Conservation (phyloP, 495 filamentous ascomycete genomes). For the Podospora comata region DNA sequence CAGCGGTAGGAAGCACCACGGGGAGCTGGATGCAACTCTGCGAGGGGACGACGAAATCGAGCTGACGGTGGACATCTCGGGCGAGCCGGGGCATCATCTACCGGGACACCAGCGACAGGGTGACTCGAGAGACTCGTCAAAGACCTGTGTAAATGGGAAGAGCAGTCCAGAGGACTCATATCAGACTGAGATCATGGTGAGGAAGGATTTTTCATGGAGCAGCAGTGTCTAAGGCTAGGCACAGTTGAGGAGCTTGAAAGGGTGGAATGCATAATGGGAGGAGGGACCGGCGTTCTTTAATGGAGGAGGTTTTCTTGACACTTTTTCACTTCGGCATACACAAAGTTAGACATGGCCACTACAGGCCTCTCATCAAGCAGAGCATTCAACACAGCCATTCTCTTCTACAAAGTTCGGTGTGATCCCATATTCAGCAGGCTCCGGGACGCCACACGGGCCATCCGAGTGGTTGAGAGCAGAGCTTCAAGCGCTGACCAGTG, state of each 20-base stretch:
- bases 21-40: slow-evolving; percentile 1
- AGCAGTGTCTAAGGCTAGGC: slow-evolving; percentile 11
- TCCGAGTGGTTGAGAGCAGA: neutral
- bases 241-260: neutral
- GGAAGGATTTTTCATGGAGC: slow-evolving; percentile 22
- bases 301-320: neutral
- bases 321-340: neutral
- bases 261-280: neutral
- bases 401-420: neutral
- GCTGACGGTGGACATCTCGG: slow-evolving; percentile 18
- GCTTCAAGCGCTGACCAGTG: neutral
- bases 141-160: neutral
- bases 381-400: neutral
- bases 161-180: neutral
- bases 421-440: neutral
- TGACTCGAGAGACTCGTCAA: neutral
- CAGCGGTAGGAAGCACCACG: neutral
- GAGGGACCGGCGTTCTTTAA: neutral
- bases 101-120: neutral
- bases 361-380: neutral
- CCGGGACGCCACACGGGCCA: neutral
- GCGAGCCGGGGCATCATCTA: neutral
- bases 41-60: slow-evolving; percentile 25
- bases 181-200: slow-evolving; percentile 18
- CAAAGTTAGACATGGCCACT: neutral